Percentiles rank a stretch among this genome's conserved stretches.
phyloP scores from a whole-genome alignment of 179 eudicot genomes.

The Vitellaria paradoxa region DNA sequence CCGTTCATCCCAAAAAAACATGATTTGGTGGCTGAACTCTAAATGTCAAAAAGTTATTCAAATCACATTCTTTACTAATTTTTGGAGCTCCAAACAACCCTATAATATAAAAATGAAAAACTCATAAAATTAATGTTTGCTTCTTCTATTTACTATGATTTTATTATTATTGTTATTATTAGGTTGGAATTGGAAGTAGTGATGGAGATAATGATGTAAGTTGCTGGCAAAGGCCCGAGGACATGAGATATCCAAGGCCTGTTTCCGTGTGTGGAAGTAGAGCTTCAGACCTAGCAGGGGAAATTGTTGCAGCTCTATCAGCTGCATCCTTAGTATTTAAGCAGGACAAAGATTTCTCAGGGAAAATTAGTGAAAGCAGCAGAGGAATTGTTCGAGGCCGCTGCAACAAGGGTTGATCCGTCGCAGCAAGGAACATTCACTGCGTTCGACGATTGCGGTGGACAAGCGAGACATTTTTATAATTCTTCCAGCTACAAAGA shows the following conservation, averaged over 20 bases:
- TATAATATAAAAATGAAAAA: neutral
- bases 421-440: conserved; percentile 25
- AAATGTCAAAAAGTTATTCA: too few relatives aligned
- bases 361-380: conserved; percentile 19
- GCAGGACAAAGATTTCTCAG: conserved; percentile 20
- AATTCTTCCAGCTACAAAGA: conserved; percentile 31
- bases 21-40: too few relatives aligned
- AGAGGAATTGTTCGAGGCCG: conserved; percentile 18
- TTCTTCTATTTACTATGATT: neutral
- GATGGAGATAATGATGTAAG: conserved; percentile 18
- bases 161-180: neutral
- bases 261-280: conserved; percentile 28
- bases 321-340: conserved; percentile 36
- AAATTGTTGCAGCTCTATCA: conserved; percentile 34
- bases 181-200: conserved; percentile 27
- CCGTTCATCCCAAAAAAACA: too few relatives aligned
- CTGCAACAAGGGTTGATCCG: conserved; percentile 5
- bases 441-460: conserved; percentile 23
- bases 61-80: too few relatives aligned
- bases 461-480: conserved; percentile 30
- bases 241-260: conserved; percentile 28
- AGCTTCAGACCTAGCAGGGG: conserved; percentile 39
- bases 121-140: neutral
- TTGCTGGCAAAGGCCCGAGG: conserved; percentile 43
- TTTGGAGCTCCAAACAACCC: too few relatives aligned